phyloP scores from a whole-genome alignment of 1,284 basidiomycete genomes.

The Irpex rosettiformis region DNA sequence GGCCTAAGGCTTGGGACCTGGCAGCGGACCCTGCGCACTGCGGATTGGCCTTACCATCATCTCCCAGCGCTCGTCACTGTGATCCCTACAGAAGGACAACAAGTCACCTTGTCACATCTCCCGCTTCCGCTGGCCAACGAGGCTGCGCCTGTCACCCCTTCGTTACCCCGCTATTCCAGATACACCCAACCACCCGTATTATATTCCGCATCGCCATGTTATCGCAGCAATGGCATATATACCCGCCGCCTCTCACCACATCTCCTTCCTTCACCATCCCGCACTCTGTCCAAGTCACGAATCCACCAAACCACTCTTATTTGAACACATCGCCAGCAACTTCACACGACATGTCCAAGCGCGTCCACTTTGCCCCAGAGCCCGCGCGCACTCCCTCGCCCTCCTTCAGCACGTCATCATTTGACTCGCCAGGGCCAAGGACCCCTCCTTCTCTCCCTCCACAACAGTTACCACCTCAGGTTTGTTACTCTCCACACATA shows the following conservation, averaged over 20 bases:
- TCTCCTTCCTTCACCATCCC: not conserved
- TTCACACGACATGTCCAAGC: conserved; percentile 9
- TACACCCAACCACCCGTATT: not conserved
- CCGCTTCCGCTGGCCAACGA: not conserved
- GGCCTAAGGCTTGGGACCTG: not conserved
- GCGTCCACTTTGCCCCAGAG: conserved; percentile 12
- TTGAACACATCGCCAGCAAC: not conserved
- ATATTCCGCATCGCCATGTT: not conserved
- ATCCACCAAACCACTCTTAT: not conserved
- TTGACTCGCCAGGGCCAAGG: conserved; percentile 7
- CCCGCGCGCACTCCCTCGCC: conserved; percentile 12
- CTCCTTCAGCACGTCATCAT: conserved; percentile 8
- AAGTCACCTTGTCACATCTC: not conserved
- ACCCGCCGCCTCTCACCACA: not conserved
- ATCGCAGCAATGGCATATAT: not conserved
- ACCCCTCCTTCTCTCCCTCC: conserved; percentile 6
- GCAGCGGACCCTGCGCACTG: not conserved
- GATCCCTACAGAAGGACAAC: not conserved
- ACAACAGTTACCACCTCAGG: conserved; percentile 1
- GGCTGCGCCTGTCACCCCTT: conserved; percentile 1
- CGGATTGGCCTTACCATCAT: not conserved
- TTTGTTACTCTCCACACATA: not conserved
- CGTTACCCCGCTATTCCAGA: conserved; percentile 1
- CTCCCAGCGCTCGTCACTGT: not conserved
- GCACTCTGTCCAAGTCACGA: not conserved